Percentiles rank a stretch among this genome's conserved stretches.
phyloP scores from a whole-genome alignment of 257 asterid genomes.

The Phtheirospermum japonicum region DNA sequence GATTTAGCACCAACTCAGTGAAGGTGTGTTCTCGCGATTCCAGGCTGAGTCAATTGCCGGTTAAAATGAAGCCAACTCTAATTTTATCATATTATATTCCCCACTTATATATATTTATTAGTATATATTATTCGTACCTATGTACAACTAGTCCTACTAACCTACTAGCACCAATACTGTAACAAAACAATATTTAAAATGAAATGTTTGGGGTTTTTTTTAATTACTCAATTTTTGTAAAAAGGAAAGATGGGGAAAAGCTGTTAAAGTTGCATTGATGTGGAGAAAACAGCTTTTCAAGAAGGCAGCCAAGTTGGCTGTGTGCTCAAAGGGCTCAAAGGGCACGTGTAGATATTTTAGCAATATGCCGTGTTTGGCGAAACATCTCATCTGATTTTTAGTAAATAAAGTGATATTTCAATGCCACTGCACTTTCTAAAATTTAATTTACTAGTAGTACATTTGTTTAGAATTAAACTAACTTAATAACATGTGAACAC shows the following conservation, averaged over 20 bases:
- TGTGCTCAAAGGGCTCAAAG: conserved; percentile 20
- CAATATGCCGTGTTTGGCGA: conserved; percentile 5
- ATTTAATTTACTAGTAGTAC: background rate
- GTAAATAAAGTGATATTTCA: background rate
- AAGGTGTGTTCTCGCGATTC: conserved; percentile 28
- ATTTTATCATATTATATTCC: conserved; percentile 3
- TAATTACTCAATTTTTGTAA: background rate
- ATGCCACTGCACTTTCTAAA: background rate
- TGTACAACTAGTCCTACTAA: background rate
- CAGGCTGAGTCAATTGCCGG: conserved; percentile 41
- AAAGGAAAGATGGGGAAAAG: conserved; percentile 26
- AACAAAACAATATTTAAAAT: background rate
- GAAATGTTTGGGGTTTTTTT: no score
- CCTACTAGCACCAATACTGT: background rate
- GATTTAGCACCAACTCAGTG: conserved; percentile 29
- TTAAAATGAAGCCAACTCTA: conserved; percentile 40
- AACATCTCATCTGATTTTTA: background rate
- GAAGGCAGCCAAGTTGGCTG: conserved; percentile 19
- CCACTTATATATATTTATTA: background rate
- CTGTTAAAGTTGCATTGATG: conserved; percentile 26
- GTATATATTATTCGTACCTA: background rate
- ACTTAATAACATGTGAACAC: no score
- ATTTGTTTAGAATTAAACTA: no score
- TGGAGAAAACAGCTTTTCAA: conserved; percentile 29
- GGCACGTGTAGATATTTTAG: conserved; percentile 27